Percentiles rank a stretch among this genome's conserved stretches.
Evolutionary conservation across 148 eudicot genomes (phyloP).

Genomic region (Rhododendron simsii): DNA sequence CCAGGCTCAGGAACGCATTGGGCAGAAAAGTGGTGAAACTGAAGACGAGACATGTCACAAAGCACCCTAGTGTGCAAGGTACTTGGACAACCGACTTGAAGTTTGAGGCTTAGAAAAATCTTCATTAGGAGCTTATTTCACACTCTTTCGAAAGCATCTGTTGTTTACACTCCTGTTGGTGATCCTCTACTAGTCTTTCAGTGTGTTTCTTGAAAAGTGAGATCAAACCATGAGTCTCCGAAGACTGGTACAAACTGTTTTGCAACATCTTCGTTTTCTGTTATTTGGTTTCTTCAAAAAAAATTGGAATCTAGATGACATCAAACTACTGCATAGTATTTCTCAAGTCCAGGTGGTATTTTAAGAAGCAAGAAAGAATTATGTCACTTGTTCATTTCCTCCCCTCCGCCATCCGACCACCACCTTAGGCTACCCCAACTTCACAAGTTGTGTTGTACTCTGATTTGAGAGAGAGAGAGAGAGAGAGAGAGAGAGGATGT

Average conservation of each 20-base stretch:
- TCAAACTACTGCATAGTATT: not conserved
- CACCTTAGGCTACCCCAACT: not conserved
- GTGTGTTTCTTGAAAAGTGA: not conserved
- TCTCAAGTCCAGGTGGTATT: not conserved
- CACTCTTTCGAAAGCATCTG: not conserved
- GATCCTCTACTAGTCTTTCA: not conserved
- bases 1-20: conserved; percentile 70
- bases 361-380: not conserved
- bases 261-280: not conserved
- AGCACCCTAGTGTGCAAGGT: conserved; percentile 89
- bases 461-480: too few relatives aligned
- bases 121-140: not conserved
- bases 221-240: not conserved
- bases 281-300: not conserved
- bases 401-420: not conserved
- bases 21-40: conserved; percentile 90
- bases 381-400: not conserved
- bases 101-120: conserved; percentile 26
- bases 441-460: not conserved
- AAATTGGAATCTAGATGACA: not conserved
- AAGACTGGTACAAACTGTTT: not conserved
- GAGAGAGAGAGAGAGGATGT: too few relatives aligned
- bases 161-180: not conserved
- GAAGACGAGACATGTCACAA: conserved; percentile 82
- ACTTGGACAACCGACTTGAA: conserved; percentile 72